Conservation (phyloP, 441 rosid genomes). For the Populus hybrid region DNA sequence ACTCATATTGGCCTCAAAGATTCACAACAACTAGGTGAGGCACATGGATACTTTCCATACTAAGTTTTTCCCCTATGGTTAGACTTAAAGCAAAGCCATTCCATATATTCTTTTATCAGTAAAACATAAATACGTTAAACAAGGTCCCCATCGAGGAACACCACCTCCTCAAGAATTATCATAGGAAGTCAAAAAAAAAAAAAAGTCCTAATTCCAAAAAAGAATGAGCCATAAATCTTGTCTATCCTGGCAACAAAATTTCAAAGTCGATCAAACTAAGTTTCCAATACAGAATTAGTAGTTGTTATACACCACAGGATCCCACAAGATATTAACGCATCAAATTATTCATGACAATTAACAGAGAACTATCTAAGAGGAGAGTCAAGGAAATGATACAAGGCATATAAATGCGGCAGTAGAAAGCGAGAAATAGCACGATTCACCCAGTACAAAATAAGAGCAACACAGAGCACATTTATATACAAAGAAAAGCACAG, state of each 20-base stretch:
- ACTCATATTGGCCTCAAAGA: not conserved
- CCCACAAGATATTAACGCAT: not conserved
- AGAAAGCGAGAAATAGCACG: not conserved
- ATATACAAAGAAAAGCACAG: slow-evolving; percentile 9
- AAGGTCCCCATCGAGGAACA: not conserved
- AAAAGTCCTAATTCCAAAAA: not conserved
- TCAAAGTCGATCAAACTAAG: not conserved
- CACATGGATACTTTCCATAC: not conserved
- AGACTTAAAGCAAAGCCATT: not conserved
- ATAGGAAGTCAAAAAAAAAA: not conserved
- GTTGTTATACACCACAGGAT: not conserved
- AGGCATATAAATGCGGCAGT: not conserved
- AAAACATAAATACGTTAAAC: not conserved
- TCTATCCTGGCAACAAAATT: not conserved
- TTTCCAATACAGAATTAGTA: not conserved
- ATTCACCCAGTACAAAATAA: not conserved
- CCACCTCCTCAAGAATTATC: not conserved
- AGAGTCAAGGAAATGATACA: not conserved
- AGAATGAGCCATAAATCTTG: not conserved
- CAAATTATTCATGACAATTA: not conserved
- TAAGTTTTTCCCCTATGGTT: not conserved
- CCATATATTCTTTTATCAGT: not conserved
- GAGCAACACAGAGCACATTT: not conserved
- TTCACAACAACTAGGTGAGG: not conserved
- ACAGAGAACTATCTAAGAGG: not conserved